These are phyloP conservation scores for Trapa bicornis DNA, from an alignment of 345 rosid species.

Conservation along the genomic window DNA sequence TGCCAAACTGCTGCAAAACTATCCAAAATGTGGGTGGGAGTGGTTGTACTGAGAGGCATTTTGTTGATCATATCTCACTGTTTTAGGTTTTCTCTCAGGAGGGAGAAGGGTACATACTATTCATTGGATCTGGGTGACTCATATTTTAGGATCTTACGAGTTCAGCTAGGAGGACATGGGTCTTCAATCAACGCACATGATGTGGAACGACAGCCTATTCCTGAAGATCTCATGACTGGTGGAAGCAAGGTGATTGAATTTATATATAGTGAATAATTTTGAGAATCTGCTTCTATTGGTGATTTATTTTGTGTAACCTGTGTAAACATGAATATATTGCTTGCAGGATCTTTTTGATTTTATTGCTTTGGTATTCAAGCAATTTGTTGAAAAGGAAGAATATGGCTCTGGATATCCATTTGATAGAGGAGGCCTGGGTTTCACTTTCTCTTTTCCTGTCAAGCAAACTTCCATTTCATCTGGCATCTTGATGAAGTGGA, in stretches of 20 bases:
- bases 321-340: background rate
- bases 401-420: conserved; percentile 21
- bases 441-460: conserved; percentile 85
- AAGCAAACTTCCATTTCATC: conserved; percentile 57
- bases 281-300: background rate
- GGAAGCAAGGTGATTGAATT: conserved; percentile 49
- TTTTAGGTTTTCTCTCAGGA: conserved; percentile 34
- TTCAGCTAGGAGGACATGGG: conserved; percentile 64
- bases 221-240: conserved; percentile 55
- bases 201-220: conserved; percentile 53
- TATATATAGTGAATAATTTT: background rate
- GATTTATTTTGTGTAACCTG: background rate
- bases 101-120: conserved; percentile 70
- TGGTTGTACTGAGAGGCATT: background rate
- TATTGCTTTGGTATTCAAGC: conserved; percentile 59
- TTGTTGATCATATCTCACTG: background rate
- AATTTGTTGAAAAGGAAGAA: conserved; percentile 63
- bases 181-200: conserved; percentile 43
- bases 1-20: background rate
- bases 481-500: conserved; percentile 72
- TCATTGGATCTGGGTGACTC: conserved; percentile 84
- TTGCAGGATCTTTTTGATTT: conserved; percentile 80
- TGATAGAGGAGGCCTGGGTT: conserved; percentile 48
- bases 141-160: conserved; percentile 72
- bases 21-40: background rate